Base-by-base conservation (phyloP, 345 rosid species). In the Boechera retrofracta region DNA sequence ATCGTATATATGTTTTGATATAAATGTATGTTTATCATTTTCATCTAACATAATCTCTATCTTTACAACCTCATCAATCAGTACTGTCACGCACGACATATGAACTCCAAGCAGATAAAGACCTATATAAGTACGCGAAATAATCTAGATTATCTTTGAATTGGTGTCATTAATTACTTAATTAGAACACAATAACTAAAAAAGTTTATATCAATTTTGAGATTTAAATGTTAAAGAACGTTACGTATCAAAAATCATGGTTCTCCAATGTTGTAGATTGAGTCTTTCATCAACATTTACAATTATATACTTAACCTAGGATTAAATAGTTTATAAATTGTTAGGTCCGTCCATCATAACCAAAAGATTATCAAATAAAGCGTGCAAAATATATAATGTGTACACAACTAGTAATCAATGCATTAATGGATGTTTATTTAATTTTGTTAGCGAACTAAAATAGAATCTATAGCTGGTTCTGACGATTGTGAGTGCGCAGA, bases 61-160 rank as follows among this genome's bases (percentile, higher is more conserved):
- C 26, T 21, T 9, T 28, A 54, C 39, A 70, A 56, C 13, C 32
- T 18, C 5, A 44, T 57, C 44, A 44, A 18, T 70, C 56, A 57
- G 33, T 42, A 56, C 64, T 44, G 55, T 39, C 54, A 16, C 64
- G 10, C 24, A 38, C 39, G 24, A 54, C 3, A 36, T 54, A 67
- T 11, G 59, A 67, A 11, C 10, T 48, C 47, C 47, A 51, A 5
- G 47, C 12, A 49, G 51, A 67, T 21, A 24, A 47, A 65, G 29
- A 31, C 16, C 56, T 60, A 39, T 60, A 10, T 6, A 56, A 32
- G 56, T 57, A 71, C 33, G 75, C 65, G 24, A 45, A 59, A 57
- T 57, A 58, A 58, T 58, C 6, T 44, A 57, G 66, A 71, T 71
- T 26, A 70, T 16, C 44, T 31, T 13, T 42, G 28, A 31, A 41